Conservation (phyloP, 495 filamentous ascomycete species). For the Aspergillus bertholletiae region DNA sequence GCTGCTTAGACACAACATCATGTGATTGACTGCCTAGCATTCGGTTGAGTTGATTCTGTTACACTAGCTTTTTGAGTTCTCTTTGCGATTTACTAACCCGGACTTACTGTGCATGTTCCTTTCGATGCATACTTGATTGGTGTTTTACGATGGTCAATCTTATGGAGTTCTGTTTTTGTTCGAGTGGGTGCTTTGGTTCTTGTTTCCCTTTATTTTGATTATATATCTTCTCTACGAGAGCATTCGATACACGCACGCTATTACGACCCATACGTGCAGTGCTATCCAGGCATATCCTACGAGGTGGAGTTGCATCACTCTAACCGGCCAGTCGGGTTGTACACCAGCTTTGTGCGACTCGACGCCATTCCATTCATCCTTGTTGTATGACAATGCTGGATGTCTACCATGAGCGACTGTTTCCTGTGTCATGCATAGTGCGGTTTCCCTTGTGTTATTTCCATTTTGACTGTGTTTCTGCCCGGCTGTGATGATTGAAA, state of each 20-base stretch:
- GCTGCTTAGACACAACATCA: constrained; percentile 3
- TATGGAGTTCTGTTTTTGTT: background rate
- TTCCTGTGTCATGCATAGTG: constrained; percentile 7
- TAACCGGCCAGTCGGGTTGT: constrained; percentile 2
- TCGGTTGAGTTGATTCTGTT: background rate
- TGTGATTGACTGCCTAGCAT: constrained; percentile 2
- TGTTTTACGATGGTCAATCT: background rate
- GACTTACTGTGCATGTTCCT: background rate
- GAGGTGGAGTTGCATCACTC: constrained; percentile 9
- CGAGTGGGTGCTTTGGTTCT: background rate
- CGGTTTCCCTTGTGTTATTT: constrained; percentile 1
- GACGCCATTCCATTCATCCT: background rate
- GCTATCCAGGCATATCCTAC: background rate
- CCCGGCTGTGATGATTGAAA: constrained; percentile 4
- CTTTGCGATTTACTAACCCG: background rate
- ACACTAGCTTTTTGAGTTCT: constrained; percentile 3
- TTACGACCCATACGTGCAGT: background rate
- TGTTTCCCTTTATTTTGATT: background rate
- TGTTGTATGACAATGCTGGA: background rate
- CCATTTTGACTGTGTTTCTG: background rate
- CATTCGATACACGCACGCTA: background rate
- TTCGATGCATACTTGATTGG: background rate
- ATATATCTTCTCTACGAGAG: background rate
- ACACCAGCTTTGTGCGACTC: constrained; percentile 6
- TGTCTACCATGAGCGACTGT: background rate